Conservation (phyloP, 108 stramenopile species). For the Nitzschia sp. region DNA sequence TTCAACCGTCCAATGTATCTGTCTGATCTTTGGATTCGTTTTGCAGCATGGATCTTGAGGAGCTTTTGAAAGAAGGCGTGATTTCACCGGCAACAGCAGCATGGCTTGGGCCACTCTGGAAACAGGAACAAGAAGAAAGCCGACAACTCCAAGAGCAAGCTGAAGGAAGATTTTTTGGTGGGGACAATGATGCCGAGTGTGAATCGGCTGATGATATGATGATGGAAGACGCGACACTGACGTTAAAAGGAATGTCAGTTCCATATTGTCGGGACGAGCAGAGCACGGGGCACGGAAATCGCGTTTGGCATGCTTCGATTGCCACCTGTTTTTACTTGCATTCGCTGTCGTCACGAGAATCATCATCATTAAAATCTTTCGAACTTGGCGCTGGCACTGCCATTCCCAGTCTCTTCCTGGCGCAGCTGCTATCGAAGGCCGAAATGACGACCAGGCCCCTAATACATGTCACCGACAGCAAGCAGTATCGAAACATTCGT, state of each 20-base stretch:
- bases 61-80: neutral
- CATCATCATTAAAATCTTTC: neutral
- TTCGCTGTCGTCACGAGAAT: neutral
- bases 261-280: conserved; percentile 1
- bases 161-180: neutral
- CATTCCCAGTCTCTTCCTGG: conserved; percentile 22
- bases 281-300: conserved; percentile 31
- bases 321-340: conserved; percentile 29
- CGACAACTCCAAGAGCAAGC: neutral
- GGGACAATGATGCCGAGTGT: conserved; percentile 13
- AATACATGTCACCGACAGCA: conserved; percentile 23
- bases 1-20: no score
- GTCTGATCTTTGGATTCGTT: no score
- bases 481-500: conserved; percentile 26
- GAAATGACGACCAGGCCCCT: neutral
- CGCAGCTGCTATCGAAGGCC: neutral
- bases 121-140: conserved; percentile 14
- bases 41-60: conserved; percentile 20
- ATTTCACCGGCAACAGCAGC: conserved; percentile 17
- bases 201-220: conserved; percentile 5
- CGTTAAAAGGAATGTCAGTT: neutral
- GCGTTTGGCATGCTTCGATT: conserved; percentile 34
- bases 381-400: conserved; percentile 38
- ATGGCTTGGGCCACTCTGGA: conserved; percentile 25
- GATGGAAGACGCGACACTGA: neutral